A percentile compares a stretch with the other conserved stretches of the same genome.
Conservation (phyloP, 805 yeast species). For the Yarrowia sp. region DNA sequence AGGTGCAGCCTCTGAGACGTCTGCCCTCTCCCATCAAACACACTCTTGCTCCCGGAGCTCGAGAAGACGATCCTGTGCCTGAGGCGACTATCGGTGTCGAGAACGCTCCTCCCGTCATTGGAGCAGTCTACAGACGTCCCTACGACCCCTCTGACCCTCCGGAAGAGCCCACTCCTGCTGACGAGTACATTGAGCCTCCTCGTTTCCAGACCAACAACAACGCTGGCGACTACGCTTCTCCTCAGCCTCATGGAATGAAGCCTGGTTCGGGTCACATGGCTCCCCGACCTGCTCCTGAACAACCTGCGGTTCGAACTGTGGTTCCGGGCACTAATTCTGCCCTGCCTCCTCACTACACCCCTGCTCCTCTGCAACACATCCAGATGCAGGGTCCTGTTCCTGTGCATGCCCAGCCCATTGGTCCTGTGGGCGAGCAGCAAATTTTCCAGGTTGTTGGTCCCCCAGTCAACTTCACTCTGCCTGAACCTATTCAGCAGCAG, state of each 20-base stretch:
- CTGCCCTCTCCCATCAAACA: constrained; percentile 86
- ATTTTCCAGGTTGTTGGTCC: constrained; percentile 43
- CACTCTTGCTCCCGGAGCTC: constrained; percentile 75
- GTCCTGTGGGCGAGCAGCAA: constrained; percentile 31
- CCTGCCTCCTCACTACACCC: constrained; percentile 35
- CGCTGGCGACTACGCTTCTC: constrained; percentile 40
- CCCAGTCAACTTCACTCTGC: constrained; percentile 50
- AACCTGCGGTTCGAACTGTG: constrained; percentile 29
- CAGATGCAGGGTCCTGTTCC: constrained; percentile 41
- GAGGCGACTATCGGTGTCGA: constrained; percentile 81
- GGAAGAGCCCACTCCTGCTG: constrained; percentile 64
- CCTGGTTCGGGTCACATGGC: background rate
- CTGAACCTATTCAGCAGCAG: constrained; percentile 45
- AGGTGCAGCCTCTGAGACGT: constrained; percentile 73
- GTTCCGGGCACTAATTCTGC: constrained; percentile 33
- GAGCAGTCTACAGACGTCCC: constrained; percentile 84
- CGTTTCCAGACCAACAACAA: constrained; percentile 39
- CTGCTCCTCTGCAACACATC: constrained; percentile 35
- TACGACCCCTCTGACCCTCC: constrained; percentile 80
- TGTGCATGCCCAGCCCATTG: constrained; percentile 46
- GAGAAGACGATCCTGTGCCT: constrained; percentile 76
- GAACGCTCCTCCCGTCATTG: constrained; percentile 93
- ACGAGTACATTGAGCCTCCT: constrained; percentile 39
- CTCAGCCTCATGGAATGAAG: constrained; percentile 42
- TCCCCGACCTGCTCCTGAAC: constrained; percentile 18